Conservation (phyloP, 2,329 filamentous ascomycete species). For the Fusarium vanettenii region DNA sequence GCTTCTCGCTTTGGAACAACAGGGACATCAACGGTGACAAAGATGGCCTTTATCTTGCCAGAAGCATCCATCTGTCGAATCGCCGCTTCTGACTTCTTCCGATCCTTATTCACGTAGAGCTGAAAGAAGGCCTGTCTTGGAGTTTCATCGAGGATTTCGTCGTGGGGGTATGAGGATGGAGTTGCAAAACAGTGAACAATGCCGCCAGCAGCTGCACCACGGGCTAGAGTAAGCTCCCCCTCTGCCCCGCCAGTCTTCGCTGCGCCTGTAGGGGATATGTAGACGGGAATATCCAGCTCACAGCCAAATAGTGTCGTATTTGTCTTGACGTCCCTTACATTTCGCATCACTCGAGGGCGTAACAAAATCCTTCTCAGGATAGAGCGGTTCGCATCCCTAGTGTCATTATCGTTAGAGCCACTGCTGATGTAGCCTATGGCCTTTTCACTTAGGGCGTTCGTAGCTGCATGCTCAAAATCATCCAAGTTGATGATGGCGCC, state of each 20-base stretch:
- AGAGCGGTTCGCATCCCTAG: conserved; percentile 32
- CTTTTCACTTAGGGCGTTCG: conserved; percentile 22
- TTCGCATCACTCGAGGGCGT: conserved; percentile 38
- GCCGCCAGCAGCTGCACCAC: conserved; percentile 50
- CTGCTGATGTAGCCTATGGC: conserved; percentile 40
- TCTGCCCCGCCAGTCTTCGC: conserved; percentile 27
- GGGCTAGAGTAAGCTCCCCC: conserved; percentile 35
- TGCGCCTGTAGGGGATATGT: conserved; percentile 36
- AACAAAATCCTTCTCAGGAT: conserved; percentile 38
- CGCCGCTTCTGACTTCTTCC: conserved; percentile 61
- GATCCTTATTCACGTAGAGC: conserved; percentile 70
- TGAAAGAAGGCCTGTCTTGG: conserved; percentile 61
- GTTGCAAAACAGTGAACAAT: conserved; percentile 72
- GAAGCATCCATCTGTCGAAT: conserved; percentile 57
- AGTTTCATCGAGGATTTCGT: conserved; percentile 58
- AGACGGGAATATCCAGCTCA: conserved; percentile 34
- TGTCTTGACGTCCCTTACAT: conserved; percentile 32
- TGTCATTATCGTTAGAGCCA: conserved; percentile 42
- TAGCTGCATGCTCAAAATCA: conserved; percentile 17
- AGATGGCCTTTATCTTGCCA: conserved; percentile 62
- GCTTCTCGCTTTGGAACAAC: conserved; percentile 66
- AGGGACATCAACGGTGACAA: conserved; percentile 70
- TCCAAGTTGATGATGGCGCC: background rate
- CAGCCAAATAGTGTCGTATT: conserved; percentile 33
- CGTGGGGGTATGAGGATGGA: conserved; percentile 68